Conservation (phyloP, 768 basidiomycete genomes). For the Tricholoma furcatifolium region DNA sequence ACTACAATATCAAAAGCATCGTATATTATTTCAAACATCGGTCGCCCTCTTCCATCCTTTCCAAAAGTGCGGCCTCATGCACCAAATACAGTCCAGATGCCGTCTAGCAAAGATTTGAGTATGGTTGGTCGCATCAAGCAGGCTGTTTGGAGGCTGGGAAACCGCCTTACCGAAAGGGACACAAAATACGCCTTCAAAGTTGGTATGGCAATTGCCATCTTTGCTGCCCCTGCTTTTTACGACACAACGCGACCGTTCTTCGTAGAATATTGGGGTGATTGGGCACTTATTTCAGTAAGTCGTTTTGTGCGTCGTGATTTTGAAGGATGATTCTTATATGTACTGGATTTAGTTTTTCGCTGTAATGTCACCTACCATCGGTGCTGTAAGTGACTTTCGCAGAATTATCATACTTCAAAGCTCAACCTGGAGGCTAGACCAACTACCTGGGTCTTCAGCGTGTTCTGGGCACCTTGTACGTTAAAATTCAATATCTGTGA, state of each 20-base stretch:
- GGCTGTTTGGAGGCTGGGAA: constrained; percentile 69
- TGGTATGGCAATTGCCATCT: constrained; percentile 76
- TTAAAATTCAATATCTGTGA: constrained; percentile 7
- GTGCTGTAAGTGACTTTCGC: constrained; percentile 51
- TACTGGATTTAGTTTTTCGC: constrained; percentile 64
- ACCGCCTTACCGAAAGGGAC: constrained; percentile 65
- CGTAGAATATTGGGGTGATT: constrained; percentile 84
- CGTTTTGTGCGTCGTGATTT: not conserved
- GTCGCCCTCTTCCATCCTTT: constrained; percentile 61
- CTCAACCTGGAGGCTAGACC: constrained; percentile 48
- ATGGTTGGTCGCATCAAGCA: constrained; percentile 64
- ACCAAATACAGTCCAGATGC: constrained; percentile 84
- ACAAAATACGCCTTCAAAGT: constrained; percentile 88
- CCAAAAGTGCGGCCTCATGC: constrained; percentile 83
- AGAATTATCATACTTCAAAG: not conserved
- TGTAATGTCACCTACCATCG: constrained; percentile 90
- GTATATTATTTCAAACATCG: constrained; percentile 50
- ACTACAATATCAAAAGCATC: constrained; percentile 32
- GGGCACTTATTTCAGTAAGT: constrained; percentile 90
- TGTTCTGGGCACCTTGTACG: constrained; percentile 81
- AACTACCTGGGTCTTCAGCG: constrained; percentile 86
- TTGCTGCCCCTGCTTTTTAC: constrained; percentile 88
- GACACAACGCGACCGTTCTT: constrained; percentile 76
- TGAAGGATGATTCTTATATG: constrained; percentile 7
- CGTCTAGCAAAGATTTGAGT: constrained; percentile 57